Evolutionary conservation across 2,329 filamentous ascomycete genomes (phyloP).

Genomic region (Camptophora hylomeconis): DNA sequence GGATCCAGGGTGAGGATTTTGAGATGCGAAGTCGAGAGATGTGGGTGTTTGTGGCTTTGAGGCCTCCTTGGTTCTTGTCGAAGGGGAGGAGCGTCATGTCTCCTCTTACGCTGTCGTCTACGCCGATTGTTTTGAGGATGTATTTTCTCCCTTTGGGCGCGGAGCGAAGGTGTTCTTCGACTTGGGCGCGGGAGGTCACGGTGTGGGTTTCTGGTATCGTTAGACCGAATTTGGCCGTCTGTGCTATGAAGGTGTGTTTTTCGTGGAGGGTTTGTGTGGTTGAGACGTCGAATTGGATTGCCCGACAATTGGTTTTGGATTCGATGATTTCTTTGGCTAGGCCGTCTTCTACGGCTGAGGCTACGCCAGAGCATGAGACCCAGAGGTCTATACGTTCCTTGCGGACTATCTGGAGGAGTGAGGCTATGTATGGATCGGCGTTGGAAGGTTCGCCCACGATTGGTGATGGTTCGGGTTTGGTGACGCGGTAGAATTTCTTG

Average conservation of each 20-base stretch:
- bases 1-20: constrained; percentile 44
- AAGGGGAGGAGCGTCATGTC: constrained; percentile 56
- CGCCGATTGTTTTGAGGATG: constrained; percentile 53
- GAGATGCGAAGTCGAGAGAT: constrained; percentile 44
- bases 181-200: constrained; percentile 41
- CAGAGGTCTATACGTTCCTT: constrained; percentile 54
- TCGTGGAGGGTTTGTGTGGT: constrained; percentile 48
- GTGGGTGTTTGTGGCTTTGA: constrained; percentile 44
- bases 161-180: constrained; percentile 39
- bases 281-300: constrained; percentile 48
- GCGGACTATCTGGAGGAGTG: constrained; percentile 45
- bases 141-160: constrained; percentile 34
- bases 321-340: constrained; percentile 50
- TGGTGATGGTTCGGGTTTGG: constrained; percentile 21
- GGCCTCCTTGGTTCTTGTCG: too few species aligned
- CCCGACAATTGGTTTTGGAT: constrained; percentile 43
- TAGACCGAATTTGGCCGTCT: constrained; percentile 42
- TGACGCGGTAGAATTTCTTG: constrained; percentile 40
- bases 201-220: constrained; percentile 39
- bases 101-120: constrained; percentile 46
- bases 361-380: constrained; percentile 61
- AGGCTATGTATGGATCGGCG: constrained; percentile 39
- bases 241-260: constrained; percentile 52
- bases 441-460: too few species aligned
- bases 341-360: constrained; percentile 53